Evolutionary conservation across 2,329 filamentous ascomycete genomes (phyloP).

Genomic region (Orbilia brochopaga): DNA sequence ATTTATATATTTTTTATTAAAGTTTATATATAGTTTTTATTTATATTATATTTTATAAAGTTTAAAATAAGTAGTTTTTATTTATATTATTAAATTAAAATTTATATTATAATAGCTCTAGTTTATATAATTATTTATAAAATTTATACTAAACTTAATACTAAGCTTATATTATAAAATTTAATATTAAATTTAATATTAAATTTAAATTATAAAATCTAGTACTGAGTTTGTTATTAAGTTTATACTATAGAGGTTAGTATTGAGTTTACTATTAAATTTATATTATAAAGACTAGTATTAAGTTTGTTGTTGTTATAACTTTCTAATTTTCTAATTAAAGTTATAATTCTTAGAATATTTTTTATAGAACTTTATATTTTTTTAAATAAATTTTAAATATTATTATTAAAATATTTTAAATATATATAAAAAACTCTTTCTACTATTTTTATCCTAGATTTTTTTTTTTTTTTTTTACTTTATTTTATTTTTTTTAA

Average conservation of each 20-base stretch:
- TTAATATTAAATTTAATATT: background rate
- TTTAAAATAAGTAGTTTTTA: background rate
- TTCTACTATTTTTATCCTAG: no score
- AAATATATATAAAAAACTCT: no score
- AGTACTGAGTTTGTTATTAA: background rate
- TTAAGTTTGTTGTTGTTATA: background rate
- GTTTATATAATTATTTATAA: background rate
- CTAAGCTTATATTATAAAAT: background rate
- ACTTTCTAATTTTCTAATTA: background rate
- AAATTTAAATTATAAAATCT: no score
- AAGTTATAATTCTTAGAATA: background rate
- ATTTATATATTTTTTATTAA: no score
- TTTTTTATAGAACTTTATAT: background rate
- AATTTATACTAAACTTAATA: background rate
- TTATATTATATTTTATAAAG: background rate
- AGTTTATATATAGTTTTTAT: background rate
- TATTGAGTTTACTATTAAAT: no score
- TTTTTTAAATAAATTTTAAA: no score
- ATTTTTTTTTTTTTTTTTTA: no score
- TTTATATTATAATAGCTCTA: background rate
- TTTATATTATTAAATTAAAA: background rate
- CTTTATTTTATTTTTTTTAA: no score
- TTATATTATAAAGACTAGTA: background rate
- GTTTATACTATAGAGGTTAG: background rate
- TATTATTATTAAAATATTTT: no score